Conservation (phyloP, 306 rosid species). For the Inga laurina region DNA sequence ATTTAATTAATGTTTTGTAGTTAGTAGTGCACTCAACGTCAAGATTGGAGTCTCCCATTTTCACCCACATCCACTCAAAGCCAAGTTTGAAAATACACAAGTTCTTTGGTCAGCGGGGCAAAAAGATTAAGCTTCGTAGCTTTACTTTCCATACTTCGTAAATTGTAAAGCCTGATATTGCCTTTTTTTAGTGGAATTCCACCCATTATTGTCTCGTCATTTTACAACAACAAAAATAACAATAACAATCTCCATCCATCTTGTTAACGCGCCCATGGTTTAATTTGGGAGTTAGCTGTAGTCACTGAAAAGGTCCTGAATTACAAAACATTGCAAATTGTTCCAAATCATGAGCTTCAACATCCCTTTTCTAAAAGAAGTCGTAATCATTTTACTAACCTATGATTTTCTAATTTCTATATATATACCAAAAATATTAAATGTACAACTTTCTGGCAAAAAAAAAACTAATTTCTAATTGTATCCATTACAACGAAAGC, state of each 20-base stretch:
- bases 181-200: not conserved
- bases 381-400: no score
- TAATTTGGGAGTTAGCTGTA: no score
- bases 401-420: not conserved
- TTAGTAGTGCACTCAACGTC: not conserved
- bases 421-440: not conserved
- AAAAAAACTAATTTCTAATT: not conserved
- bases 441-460: not conserved
- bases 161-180: not conserved
- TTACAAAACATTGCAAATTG: no score
- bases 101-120: not conserved
- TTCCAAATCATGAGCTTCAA: no score
- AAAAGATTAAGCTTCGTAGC: not conserved
- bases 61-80: not conserved
- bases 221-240: no score
- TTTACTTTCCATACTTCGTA: not conserved
- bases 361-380: not conserved
- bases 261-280: no score
- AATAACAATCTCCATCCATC: not conserved
- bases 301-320: no score
- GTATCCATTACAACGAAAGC: not conserved
- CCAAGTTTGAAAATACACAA: not conserved
- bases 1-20: not conserved
- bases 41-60: not conserved
- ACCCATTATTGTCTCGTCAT: not conserved